These are phyloP conservation scores for Mrakia blollopis DNA, from an alignment of 768 basidiomycete species.

Conservation along the genomic window DNA sequence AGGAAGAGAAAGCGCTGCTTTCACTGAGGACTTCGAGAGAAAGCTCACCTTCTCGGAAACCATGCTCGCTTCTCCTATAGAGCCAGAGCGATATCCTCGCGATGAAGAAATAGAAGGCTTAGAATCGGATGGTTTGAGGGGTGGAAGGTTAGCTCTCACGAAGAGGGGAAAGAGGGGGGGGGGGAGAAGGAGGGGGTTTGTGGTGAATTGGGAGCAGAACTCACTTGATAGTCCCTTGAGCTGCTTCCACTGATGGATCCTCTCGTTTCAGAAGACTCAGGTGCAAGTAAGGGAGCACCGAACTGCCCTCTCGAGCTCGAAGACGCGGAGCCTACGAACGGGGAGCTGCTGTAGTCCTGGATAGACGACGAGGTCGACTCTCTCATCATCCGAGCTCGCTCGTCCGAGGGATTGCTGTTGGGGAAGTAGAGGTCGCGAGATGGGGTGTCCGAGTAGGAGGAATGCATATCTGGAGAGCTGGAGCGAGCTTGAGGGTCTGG, in stretches of 20 bases:
- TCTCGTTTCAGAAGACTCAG: not conserved
- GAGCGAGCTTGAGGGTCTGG: not conserved
- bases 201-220: not conserved
- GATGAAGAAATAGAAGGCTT: not conserved
- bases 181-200: not conserved
- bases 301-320: not conserved
- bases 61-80: not conserved
- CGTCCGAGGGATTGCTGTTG: not conserved
- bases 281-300: not conserved
- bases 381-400: not conserved
- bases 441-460: conserved; percentile 5
- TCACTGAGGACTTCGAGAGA: not conserved
- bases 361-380: not conserved
- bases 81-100: not conserved
- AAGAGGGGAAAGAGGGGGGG: not conserved
- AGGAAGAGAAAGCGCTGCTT: not conserved
- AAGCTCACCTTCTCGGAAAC: conserved; percentile 11
- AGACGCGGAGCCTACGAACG: conserved; percentile 1
- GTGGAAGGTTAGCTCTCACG: not conserved
- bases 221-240: not conserved
- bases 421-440: conserved; percentile 15
- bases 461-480: too few relatives aligned
- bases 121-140: not conserved
- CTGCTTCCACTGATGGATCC: not conserved
- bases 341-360: not conserved